Base-by-base conservation (phyloP, 148 eudicot genomes). In the Vaccinium vitisidaea region DNA sequence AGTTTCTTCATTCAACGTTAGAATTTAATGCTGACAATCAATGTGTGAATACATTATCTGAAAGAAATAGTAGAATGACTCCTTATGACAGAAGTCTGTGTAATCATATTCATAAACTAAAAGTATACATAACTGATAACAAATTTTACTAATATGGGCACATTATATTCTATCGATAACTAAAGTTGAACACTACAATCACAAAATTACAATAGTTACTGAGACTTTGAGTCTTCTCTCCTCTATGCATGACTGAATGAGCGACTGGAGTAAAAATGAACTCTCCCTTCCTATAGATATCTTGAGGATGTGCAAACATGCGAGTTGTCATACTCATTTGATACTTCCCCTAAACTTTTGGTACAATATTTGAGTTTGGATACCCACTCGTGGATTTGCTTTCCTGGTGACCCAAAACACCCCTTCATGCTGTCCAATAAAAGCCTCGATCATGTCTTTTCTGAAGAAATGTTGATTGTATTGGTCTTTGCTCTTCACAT, bases 401-500 rank as follows among this genome's bases (percentile, higher is more conserved):
- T 79, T 8, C 82, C 67, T 0, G 49, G 11, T 25, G 18, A 79
- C 83, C 30, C 30, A 54, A 69, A 10, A 16, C 1, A 3, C 63
- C 32, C 13, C 46, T 87, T 52, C 6, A 73, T 19, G 54, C n/a
- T 50, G 48, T 52, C 77, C 65, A 81, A 16, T 12, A 56, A 52
- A 36, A 70, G 55, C 74, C 84, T 83, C 9, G 12, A 73, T 23
- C 70, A 32, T 65, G 43, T 54, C 25, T 56, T 49, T 79, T 80
- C 43, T 7, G 70, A 63, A 56, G 21, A 58, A 52, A 58, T 79
- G n/a, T 83, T 79, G 56, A 49, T 23, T 19, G 15, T 32, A n/a
- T 18, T 63, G 50, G 13, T 36, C 43, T 83, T 76, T 52, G 19
- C 53, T 79, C 63, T 54, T 43, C 49, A 70, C 83, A 56, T 86